phyloP scores from a whole-genome alignment of 495 filamentous ascomycete genomes.

The Beverwykella pulmonaria region DNA sequence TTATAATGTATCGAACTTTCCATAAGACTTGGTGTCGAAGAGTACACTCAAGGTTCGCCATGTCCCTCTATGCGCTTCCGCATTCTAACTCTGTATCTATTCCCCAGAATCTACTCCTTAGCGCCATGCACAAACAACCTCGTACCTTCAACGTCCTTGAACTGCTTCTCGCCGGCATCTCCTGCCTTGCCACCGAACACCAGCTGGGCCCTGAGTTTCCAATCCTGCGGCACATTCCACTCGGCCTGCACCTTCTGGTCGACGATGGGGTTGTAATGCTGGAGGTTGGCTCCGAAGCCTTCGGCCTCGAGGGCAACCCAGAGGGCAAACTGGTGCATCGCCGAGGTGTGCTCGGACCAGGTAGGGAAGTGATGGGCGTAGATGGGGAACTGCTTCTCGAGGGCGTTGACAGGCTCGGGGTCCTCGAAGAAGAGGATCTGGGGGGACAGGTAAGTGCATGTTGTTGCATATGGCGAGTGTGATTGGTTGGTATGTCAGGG shows the following conservation, averaged over 20 bases:
- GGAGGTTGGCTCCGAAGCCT: slow-evolving; percentile 71
- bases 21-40: too few species aligned
- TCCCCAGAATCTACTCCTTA: slow-evolving; percentile 11
- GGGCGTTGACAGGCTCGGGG: slow-evolving; percentile 51
- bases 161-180: slow-evolving; percentile 57
- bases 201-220: slow-evolving; percentile 56
- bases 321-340: slow-evolving; percentile 67
- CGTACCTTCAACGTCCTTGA: slow-evolving; percentile 56
- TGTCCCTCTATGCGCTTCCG: too few species aligned
- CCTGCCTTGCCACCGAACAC: slow-evolving; percentile 56
- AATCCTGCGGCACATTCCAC: slow-evolving; percentile 62
- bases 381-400: slow-evolving; percentile 57
- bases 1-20: too few species aligned
- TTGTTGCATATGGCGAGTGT: slow-evolving; percentile 1
- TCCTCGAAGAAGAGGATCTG: slow-evolving; percentile 70
- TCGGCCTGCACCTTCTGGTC: slow-evolving; percentile 58
- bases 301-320: slow-evolving; percentile 71
- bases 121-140: slow-evolving; percentile 50
- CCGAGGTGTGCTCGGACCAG: slow-evolving; percentile 64
- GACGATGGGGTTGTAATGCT: slow-evolving; percentile 73
- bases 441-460: background rate
- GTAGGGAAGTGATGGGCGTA: slow-evolving; percentile 65
- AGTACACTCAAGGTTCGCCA: too few species aligned
- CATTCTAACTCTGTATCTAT: too few species aligned
- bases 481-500: background rate